Evolutionary conservation across 192 early-diverging fungal species (phyloP).

Genomic region (Chytriomyces confervae): DNA sequence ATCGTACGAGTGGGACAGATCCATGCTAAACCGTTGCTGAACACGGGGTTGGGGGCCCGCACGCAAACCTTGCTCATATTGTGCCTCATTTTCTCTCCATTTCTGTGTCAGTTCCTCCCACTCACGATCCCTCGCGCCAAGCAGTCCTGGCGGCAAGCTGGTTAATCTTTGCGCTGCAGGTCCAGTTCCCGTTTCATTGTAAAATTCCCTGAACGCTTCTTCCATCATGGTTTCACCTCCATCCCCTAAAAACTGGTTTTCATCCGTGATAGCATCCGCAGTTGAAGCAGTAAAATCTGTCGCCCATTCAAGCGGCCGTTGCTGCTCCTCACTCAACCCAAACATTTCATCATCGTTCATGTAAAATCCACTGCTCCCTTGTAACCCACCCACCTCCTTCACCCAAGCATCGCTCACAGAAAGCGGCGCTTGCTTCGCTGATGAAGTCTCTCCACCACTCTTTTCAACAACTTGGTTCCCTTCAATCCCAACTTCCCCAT

Average conservation of each 20-base stretch:
- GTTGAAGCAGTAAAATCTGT: constrained; percentile 20
- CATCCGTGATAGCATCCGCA: background rate
- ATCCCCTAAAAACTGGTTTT: background rate
- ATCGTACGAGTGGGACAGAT: constrained; percentile 53
- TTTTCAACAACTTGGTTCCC: constrained; percentile 84
- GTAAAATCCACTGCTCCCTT: constrained; percentile 60
- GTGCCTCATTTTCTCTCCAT: constrained; percentile 15
- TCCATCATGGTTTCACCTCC: constrained; percentile 26
- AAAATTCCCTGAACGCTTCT: constrained; percentile 32
- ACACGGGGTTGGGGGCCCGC: constrained; percentile 89
- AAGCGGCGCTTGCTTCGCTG: constrained; percentile 17
- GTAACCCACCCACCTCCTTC: constrained; percentile 46
- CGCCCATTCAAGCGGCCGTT: constrained; percentile 35
- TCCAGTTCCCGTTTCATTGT: constrained; percentile 28
- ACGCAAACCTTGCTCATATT: constrained; percentile 31
- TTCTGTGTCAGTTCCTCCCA: constrained; percentile 35
- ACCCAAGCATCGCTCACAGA: constrained; percentile 49
- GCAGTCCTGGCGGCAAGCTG: background rate
- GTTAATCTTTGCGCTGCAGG: constrained; percentile 5
- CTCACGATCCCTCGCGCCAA: constrained; percentile 10
- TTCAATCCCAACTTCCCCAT: constrained; percentile 85
- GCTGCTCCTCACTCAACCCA: constrained; percentile 53
- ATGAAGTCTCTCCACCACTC: background rate
- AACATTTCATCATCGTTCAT: constrained; percentile 62
- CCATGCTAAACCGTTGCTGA: constrained; percentile 55